Conservation (phyloP, 805 yeast genomes). For the Candida maltosa region DNA sequence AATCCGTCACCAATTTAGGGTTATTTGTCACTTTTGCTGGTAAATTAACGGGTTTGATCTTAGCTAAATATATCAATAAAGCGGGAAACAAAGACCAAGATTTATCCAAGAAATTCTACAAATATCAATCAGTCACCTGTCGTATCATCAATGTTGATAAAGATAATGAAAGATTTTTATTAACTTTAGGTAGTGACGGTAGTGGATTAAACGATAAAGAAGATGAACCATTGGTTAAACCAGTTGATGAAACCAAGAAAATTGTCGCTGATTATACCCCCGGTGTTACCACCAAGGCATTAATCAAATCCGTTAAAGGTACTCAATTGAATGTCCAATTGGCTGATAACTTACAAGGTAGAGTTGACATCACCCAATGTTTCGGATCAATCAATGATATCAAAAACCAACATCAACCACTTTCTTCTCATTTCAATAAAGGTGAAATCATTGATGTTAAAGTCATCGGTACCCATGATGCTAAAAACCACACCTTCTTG, state of each 20-base stretch:
- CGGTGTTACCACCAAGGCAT: slow-evolving; percentile 62
- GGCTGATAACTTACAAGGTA: slow-evolving; percentile 76
- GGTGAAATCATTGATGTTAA: slow-evolving; percentile 60
- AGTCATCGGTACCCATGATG: slow-evolving; percentile 75
- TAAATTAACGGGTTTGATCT: slow-evolving; percentile 76
- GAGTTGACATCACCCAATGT: slow-evolving; percentile 72
- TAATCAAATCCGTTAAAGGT: slow-evolving; percentile 59
- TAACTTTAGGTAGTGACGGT: slow-evolving; percentile 47
- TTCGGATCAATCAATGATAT: slow-evolving; percentile 55
- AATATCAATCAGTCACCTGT: slow-evolving; percentile 70
- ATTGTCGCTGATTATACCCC: slow-evolving; percentile 48
- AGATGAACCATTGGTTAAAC: slow-evolving; percentile 42
- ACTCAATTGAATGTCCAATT: slow-evolving; percentile 73
- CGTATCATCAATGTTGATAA: slow-evolving; percentile 67
- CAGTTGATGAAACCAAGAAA: slow-evolving; percentile 55
- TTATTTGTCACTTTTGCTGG: slow-evolving; percentile 81
- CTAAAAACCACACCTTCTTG: slow-evolving; percentile 61
- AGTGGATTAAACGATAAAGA: slow-evolving; percentile 17
- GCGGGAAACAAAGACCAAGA: slow-evolving; percentile 37
- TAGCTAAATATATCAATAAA: slow-evolving; percentile 55
- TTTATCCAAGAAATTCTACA: slow-evolving; percentile 50
- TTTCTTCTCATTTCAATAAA: slow-evolving; percentile 49
- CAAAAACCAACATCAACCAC: slow-evolving; percentile 54
- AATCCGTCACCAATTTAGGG: slow-evolving; percentile 75
- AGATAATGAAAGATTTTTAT: slow-evolving; percentile 65